Conservation (phyloP, 305 asterid genomes). For the Fraxinus greggii region DNA sequence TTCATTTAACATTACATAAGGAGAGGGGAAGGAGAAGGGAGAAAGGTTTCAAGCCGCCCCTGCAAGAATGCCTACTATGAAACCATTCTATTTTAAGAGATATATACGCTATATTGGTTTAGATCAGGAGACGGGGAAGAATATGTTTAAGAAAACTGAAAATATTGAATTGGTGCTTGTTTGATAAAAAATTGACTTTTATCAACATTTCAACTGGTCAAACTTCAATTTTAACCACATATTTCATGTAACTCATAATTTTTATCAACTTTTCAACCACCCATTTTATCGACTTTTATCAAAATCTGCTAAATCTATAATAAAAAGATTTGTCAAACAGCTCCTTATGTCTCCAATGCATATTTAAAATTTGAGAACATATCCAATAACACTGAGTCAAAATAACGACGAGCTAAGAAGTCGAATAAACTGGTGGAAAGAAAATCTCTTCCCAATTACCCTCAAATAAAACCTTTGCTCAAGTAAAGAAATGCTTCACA, state of each 20-base stretch:
- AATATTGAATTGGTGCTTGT: not conserved
- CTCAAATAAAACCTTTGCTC: not conserved
- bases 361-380: not conserved
- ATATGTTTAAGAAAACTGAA: not conserved
- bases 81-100: not conserved
- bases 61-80: not conserved
- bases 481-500: not conserved
- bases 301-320: not conserved
- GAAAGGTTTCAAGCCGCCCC: not conserved
- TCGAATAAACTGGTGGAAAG: not conserved
- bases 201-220: not conserved
- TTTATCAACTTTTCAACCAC: too few relatives aligned
- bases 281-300: not conserved
- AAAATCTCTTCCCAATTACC: not conserved
- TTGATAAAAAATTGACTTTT: too few relatives aligned
- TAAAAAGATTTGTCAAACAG: not conserved
- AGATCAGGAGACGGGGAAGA: not conserved
- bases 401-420: not conserved
- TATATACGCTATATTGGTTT: not conserved
- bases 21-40: not conserved
- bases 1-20: not conserved
- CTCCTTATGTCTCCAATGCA: not conserved
- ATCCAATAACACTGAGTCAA: not conserved
- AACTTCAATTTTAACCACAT: not conserved
- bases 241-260: not conserved